Evolutionary conservation across 805 yeast genomes (phyloP).

Genomic region (Metahyphopichia silvanorum): DNA sequence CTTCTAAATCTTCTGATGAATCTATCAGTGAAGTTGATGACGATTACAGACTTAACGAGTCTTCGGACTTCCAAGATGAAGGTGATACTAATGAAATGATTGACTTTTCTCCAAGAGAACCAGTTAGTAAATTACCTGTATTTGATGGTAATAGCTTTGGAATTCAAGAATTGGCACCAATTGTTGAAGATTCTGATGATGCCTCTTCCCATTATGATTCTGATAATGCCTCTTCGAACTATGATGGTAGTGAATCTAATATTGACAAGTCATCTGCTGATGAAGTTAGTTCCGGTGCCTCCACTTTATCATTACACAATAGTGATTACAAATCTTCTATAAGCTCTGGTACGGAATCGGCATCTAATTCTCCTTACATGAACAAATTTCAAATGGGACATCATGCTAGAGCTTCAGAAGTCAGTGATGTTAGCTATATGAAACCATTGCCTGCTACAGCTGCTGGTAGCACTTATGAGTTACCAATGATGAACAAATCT

Average conservation of each 20-base stretch:
- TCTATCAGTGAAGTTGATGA: constrained; percentile 1
- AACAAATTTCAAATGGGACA: constrained; percentile 11
- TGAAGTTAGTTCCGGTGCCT: constrained; percentile 22
- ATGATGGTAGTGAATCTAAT: constrained; percentile 11
- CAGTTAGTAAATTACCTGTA: constrained; percentile 4
- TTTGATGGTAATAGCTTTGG: constrained; percentile 25
- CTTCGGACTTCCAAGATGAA: background rate
- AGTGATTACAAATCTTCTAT: constrained; percentile 36
- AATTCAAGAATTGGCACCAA: constrained; percentile 34
- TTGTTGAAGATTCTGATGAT: constrained; percentile 33
- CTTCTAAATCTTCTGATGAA: background rate
- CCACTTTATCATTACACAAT: constrained; percentile 37
- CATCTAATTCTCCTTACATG: constrained; percentile 9
- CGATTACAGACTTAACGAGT: background rate
- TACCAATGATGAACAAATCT: constrained; percentile 3
- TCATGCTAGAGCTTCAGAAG: constrained; percentile 9
- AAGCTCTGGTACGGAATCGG: constrained; percentile 27
- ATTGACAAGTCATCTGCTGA: constrained; percentile 13
- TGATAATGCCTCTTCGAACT: constrained; percentile 13
- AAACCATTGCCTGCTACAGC: constrained; percentile 12
- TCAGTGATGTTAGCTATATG: constrained; percentile 16
- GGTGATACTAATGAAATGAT: constrained; percentile 1
- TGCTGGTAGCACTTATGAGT: constrained; percentile 4
- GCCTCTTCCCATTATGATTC: constrained; percentile 30
- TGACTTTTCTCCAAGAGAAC: constrained; percentile 1